phyloP scores from a whole-genome alignment of 441 rosid species.

The Aleurites moluccanus region DNA sequence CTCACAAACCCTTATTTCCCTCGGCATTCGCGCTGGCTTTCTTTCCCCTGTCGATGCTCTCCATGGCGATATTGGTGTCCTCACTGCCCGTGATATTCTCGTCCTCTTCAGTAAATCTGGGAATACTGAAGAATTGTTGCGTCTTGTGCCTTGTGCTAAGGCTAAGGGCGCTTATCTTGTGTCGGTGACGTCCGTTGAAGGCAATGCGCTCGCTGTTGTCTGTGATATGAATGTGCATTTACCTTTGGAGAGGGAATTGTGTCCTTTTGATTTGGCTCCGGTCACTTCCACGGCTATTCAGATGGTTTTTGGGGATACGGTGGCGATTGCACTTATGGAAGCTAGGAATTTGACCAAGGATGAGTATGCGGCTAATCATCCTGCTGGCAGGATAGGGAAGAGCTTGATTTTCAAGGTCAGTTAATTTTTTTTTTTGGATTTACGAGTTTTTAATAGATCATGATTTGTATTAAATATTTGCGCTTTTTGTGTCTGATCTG shows the following conservation, averaged over 20 bases:
- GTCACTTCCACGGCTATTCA: constrained; percentile 97
- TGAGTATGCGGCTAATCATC: constrained; percentile 88
- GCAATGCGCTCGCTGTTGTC: constrained; percentile 57
- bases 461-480: not conserved
- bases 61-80: constrained; percentile 88
- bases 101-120: constrained; percentile 89
- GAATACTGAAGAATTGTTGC: constrained; percentile 81
- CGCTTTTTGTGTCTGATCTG: constrained; percentile 9
- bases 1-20: constrained; percentile 83
- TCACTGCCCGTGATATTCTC: constrained; percentile 50
- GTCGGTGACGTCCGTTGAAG: constrained; percentile 70
- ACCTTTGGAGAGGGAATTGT: constrained; percentile 83
- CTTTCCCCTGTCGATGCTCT: constrained; percentile 93
- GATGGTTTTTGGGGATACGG: constrained; percentile 97
- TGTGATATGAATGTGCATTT: constrained; percentile 86
- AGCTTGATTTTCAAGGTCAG: constrained; percentile 83
- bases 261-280: constrained; percentile 95
- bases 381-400: constrained; percentile 92
- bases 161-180: constrained; percentile 72
- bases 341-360: constrained; percentile 80
- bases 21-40: constrained; percentile 71
- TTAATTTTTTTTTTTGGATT: not conserved
- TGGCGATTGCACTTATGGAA: constrained; percentile 89
- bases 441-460: not conserved
- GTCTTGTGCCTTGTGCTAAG: constrained; percentile 81